Evolutionary conservation across 1,139 yeast genomes (phyloP).

Genomic region (Kurtzmaniella quercitrusa): DNA sequence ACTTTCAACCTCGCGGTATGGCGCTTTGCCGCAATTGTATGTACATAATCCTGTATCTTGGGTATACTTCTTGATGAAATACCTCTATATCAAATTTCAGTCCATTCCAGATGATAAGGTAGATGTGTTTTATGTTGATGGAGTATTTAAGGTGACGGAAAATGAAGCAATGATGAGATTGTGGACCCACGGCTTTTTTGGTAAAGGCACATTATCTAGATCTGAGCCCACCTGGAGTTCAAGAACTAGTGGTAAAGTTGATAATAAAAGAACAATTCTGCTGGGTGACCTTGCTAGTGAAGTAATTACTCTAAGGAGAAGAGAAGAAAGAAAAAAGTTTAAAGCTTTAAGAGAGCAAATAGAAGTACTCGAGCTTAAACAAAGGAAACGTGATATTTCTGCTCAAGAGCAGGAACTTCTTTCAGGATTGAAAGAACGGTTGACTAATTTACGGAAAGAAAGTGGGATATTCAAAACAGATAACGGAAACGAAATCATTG

Average conservation of each 20-base stretch:
- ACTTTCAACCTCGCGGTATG: conserved; percentile 30
- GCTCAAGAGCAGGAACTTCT: conserved; percentile 24
- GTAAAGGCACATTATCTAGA: conserved; percentile 84
- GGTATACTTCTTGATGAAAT: conserved; percentile 39
- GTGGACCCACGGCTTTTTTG: conserved; percentile 90
- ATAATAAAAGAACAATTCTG: conserved; percentile 31
- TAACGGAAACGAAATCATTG: conserved; percentile 9
- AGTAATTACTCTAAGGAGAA: conserved; percentile 68
- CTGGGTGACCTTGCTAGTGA: conserved; percentile 49
- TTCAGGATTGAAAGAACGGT: conserved; percentile 20
- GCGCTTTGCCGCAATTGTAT: conserved; percentile 40
- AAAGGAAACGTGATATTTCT: conserved; percentile 20
- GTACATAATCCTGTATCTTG: conserved; percentile 63
- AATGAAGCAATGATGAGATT: conserved; percentile 48
- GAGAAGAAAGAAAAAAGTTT: conserved; percentile 70
- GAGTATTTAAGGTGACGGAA: conserved; percentile 43
- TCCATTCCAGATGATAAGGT: conserved; percentile 25
- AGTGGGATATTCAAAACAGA: background rate
- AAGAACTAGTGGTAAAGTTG: conserved; percentile 50
- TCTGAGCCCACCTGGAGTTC: conserved; percentile 89
- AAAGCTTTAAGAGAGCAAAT: conserved; percentile 49
- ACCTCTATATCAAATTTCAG: conserved; percentile 19
- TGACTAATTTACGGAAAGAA: conserved; percentile 20
- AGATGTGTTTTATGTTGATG: conserved; percentile 24
- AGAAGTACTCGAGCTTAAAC: conserved; percentile 31